Evolutionary conservation across 2,329 filamentous ascomycete species (phyloP).

Genomic region (Eutypa lata): DNA sequence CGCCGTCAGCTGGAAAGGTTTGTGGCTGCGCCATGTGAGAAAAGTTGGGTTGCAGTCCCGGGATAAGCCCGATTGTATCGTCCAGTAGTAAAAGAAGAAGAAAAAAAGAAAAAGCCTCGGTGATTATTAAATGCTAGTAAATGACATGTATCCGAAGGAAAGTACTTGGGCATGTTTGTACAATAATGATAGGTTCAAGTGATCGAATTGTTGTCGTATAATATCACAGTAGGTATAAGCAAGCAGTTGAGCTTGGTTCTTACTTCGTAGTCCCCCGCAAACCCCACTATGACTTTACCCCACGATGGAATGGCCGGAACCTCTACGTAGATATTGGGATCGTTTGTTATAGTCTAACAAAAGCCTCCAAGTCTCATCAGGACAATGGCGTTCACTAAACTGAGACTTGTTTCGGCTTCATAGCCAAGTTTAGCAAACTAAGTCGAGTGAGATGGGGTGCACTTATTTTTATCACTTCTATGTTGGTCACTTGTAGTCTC

Average conservation of each 20-base stretch:
- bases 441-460: not conserved
- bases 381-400: not conserved
- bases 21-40: not conserved
- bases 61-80: not conserved
- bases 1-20: not conserved
- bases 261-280: too few relatives aligned
- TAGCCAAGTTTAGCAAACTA: not conserved
- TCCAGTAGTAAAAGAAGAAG: not conserved
- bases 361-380: not conserved
- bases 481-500: not conserved
- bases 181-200: too few relatives aligned
- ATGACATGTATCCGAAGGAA: not conserved
- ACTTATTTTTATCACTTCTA: not conserved
- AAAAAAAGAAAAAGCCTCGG: not conserved
- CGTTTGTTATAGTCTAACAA: too few relatives aligned
- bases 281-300: too few relatives aligned
- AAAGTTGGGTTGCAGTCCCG: not conserved
- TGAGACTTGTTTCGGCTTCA: not conserved
- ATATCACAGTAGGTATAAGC: too few relatives aligned
- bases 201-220: too few relatives aligned
- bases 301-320: too few relatives aligned
- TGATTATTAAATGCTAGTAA: not conserved
- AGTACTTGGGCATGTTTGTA: too few relatives aligned
- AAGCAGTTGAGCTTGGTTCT: too few relatives aligned
- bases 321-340: not conserved